phyloP scores from a whole-genome alignment of 257 asterid species.

The Nicotiana tabacum region DNA sequence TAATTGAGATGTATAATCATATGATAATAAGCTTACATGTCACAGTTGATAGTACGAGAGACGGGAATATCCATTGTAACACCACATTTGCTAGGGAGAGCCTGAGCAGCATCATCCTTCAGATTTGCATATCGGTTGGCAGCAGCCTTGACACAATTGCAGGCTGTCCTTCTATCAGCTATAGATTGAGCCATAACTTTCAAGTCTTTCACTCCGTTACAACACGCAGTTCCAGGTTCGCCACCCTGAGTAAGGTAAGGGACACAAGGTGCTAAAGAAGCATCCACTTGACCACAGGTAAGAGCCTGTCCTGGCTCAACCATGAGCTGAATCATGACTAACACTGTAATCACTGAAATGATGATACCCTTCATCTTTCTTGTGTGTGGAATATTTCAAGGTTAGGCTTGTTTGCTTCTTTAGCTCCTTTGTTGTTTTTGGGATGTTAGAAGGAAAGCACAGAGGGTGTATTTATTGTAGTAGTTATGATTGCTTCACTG shows the following conservation, averaged over 20 bases:
- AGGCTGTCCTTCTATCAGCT: constrained; percentile 21
- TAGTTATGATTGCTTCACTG: no score
- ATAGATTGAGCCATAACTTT: constrained; percentile 22
- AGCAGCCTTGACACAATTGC: constrained; percentile 35
- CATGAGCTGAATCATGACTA: constrained; percentile 12
- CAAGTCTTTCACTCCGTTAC: constrained; percentile 24
- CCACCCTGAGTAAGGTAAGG: constrained; percentile 27
- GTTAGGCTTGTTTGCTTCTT: no score
- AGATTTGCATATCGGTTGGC: constrained; percentile 21
- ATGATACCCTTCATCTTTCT: constrained; percentile 20
- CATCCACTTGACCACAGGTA: constrained; percentile 34
- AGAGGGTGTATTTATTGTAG: no score
- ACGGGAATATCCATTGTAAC: constrained; percentile 32
- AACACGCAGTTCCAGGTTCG: constrained; percentile 23
- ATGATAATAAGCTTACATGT: constrained; percentile 5
- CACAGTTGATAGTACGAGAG: constrained; percentile 33
- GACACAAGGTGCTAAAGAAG: constrained; percentile 27
- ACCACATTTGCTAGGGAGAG: constrained; percentile 21
- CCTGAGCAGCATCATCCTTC: constrained; percentile 34
- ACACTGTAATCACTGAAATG: constrained; percentile 15
- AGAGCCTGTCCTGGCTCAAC: constrained; percentile 24
- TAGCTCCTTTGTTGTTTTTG: no score
- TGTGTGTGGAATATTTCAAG: no score
- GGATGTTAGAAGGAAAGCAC: no score
- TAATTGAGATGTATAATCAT: no score